A percentile compares a stretch with the other conserved stretches of the same genome.
phyloP scores from a whole-genome alignment of 805 yeast species.

The Pichia insulana region DNA sequence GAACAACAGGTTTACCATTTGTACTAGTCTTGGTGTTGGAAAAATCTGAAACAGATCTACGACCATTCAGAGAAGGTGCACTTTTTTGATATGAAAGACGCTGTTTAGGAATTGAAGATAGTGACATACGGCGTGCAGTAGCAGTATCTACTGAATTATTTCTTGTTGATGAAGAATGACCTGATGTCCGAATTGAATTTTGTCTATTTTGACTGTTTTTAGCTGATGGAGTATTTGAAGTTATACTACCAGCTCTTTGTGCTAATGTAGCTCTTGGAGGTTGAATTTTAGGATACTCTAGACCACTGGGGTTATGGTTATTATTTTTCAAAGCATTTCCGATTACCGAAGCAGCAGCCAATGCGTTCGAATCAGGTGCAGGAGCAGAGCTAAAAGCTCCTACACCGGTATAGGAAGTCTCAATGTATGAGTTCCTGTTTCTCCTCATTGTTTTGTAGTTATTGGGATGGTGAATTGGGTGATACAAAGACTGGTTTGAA shows the following conservation, averaged over 20 bases:
- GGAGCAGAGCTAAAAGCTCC: conserved; percentile 15
- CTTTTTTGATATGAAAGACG: conserved; percentile 10
- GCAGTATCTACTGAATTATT: conserved; percentile 9
- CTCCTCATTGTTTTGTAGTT: background rate
- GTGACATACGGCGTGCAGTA: conserved; percentile 10
- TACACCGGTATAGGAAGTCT: conserved; percentile 14
- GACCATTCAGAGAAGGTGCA: conserved; percentile 6
- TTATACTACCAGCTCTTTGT: conserved; percentile 7
- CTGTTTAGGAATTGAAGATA: conserved; percentile 7
- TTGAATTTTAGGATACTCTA: conserved; percentile 26
- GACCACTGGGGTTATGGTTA: conserved; percentile 22
- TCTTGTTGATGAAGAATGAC: background rate
- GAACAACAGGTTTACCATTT: background rate
- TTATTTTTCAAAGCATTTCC: conserved; percentile 39
- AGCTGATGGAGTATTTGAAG: conserved; percentile 14
- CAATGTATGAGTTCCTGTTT: conserved; percentile 7
- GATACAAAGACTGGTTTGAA: too few relatives aligned
- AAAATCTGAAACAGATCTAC: conserved; percentile 14
- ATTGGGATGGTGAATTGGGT: too few relatives aligned
- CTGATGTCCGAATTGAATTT: background rate
- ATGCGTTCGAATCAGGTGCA: conserved; percentile 39
- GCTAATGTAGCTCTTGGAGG: conserved; percentile 5
- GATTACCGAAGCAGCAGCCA: conserved; percentile 56
- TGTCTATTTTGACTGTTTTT: background rate
- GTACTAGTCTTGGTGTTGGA: background rate